These are phyloP conservation scores for Naumovozyma baii DNA, from an alignment of 805 yeast genomes.

Conservation along the genomic window DNA sequence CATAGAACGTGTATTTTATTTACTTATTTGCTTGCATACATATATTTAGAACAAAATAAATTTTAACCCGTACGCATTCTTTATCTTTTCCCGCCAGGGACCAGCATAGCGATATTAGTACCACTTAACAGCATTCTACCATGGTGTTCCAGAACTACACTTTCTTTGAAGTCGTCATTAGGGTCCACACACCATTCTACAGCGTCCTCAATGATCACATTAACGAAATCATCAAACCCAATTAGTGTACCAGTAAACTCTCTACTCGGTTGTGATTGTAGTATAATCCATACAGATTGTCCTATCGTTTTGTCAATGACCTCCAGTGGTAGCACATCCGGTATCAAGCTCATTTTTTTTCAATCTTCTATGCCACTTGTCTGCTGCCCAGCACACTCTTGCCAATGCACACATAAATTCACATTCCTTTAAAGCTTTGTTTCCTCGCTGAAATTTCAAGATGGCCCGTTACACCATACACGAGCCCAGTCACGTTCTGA, in stretches of 20 bases:
- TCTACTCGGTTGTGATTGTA: conserved; percentile 43
- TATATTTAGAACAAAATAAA: too few species aligned
- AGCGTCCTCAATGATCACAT: conserved; percentile 75
- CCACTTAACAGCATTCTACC: conserved; percentile 64
- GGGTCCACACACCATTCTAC: conserved; percentile 17
- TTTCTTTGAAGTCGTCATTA: conserved; percentile 26
- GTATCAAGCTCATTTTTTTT: conserved; percentile 12
- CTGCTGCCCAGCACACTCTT: too few species aligned
- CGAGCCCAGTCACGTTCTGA: too few species aligned
- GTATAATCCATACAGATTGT: conserved; percentile 61
- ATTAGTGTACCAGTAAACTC: conserved; percentile 84
- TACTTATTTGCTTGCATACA: too few species aligned
- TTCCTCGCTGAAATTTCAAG: too few species aligned
- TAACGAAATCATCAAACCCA: conserved; percentile 94
- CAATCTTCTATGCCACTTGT: too few species aligned
- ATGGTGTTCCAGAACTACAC: conserved; percentile 36
- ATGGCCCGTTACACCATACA: too few species aligned
- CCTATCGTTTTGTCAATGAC: conserved; percentile 83
- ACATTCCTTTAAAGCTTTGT: too few species aligned
- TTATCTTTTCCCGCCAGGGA: conserved; percentile 38
- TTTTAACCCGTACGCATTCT: too few species aligned
- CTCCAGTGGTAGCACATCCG: conserved; percentile 56
- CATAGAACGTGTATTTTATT: too few species aligned
- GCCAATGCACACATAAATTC: too few species aligned
- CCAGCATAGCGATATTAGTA: conserved; percentile 60